A percentile compares a stretch with the other conserved stretches of the same genome.
Conservation (phyloP, 495 filamentous ascomycete genomes). For the Trichoderma virens region DNA sequence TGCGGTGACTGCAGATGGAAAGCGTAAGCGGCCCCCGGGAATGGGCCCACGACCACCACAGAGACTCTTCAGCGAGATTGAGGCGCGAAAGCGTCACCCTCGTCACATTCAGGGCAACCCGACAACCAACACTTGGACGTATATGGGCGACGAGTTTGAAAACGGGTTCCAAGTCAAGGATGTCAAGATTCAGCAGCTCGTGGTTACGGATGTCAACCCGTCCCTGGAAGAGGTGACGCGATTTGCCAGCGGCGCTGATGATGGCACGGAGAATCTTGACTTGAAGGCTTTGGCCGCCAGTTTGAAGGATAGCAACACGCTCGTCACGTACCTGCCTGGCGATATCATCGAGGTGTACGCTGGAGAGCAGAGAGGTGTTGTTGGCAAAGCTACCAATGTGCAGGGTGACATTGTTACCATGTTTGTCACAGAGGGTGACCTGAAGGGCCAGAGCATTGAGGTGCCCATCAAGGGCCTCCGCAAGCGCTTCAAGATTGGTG, state of each 20-base stretch:
- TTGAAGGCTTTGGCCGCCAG: conserved; percentile 81
- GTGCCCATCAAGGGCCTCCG: conserved; percentile 88
- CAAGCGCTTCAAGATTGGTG: conserved; percentile 86
- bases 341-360: conserved; percentile 94
- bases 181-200: conserved; percentile 77
- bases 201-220: conserved; percentile 82
- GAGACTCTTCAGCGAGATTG: conserved; percentile 84
- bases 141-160: conserved; percentile 78
- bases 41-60: conserved; percentile 69
- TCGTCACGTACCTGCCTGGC: conserved; percentile 77
- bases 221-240: conserved; percentile 89
- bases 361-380: conserved; percentile 88
- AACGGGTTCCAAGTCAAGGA: conserved; percentile 93
- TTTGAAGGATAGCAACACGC: conserved; percentile 66
- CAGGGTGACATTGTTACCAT: conserved; percentile 87
- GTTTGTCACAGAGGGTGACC: conserved; percentile 72
- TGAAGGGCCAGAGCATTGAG: conserved; percentile 79
- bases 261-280: conserved; percentile 90
- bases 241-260: conserved; percentile 80
- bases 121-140: conserved; percentile 67
- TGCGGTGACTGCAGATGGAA: conserved; percentile 50
- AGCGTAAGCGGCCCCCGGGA: conserved; percentile 67
- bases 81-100: conserved; percentile 81
- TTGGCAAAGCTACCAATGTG: conserved; percentile 80
- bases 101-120: conserved; percentile 59